Conservation (phyloP, 1,284 basidiomycete genomes). For the Thelephora terrestris region DNA sequence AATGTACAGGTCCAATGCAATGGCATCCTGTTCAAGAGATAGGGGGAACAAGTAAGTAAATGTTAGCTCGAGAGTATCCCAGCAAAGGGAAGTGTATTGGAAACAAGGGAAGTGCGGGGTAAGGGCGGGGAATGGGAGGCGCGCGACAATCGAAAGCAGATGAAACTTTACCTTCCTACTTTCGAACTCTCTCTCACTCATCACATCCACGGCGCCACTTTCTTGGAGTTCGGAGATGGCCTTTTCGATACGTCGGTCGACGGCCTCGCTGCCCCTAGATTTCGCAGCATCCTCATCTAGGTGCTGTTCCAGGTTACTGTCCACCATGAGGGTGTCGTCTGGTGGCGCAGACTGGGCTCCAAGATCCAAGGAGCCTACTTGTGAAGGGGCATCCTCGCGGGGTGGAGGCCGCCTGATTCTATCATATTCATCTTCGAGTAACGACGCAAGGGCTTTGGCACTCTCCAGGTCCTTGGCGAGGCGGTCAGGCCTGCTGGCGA, state of each 20-base stretch:
- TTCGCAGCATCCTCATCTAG: conserved; percentile 45
- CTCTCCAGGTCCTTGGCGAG: conserved; percentile 71
- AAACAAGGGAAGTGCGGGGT: background rate
- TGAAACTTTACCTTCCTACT: conserved; percentile 48
- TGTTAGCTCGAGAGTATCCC: background rate
- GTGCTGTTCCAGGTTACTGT: conserved; percentile 7
- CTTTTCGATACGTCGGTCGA: conserved; percentile 69
- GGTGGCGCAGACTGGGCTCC: conserved; percentile 17
- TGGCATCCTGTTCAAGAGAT: conserved; percentile 39
- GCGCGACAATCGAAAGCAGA: background rate
- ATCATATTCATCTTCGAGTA: conserved; percentile 62
- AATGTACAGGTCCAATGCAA: conserved; percentile 78
- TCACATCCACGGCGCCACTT: conserved; percentile 44
- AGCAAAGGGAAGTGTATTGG: no score
- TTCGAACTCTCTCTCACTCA: conserved; percentile 54
- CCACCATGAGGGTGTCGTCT: conserved; percentile 35
- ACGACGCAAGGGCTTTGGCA: conserved; percentile 56
- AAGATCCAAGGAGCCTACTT: background rate
- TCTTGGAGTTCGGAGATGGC: conserved; percentile 56
- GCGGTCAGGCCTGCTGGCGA: conserved; percentile 69
- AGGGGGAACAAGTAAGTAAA: conserved; percentile 9
- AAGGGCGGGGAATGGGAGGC: background rate
- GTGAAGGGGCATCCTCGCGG: conserved; percentile 11
- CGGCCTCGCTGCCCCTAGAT: conserved; percentile 55
- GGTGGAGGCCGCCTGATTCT: conserved; percentile 2